Evolutionary conservation across 495 filamentous ascomycete species (phyloP), one percentile per base, ranked within the genome.

Genomic region (Xylaria cubensis): DNA sequence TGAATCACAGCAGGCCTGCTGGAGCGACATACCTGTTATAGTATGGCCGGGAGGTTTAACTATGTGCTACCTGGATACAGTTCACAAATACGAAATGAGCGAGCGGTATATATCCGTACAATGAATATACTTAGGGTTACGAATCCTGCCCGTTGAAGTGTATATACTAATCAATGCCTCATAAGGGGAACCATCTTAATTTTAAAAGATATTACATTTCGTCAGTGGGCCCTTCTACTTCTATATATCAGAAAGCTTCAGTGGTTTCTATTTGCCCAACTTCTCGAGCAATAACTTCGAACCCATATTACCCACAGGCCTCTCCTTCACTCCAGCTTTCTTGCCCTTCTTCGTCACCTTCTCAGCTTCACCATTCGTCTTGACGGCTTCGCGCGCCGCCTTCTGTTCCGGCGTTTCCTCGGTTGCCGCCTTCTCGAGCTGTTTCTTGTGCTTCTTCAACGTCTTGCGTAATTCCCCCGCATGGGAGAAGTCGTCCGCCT

Each of bases 401-500:
- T 82, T 82, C 72, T 81, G 81, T 61, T 80, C 80, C 0, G 74
- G 67, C 1, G 79, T 83, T 58, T 84, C 84, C 21, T 85, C 83
- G 5, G 71, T 81, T 7, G 86, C 85, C 3, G 86, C 86, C 72
- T 84, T 86, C 67, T 85, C 72, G 29, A 88, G 78, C 26, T 73
- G 72, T 71, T 86, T 85, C 77, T 86, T 88, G 32, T 85, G 81
- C 78, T 90, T 88, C 79, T 88, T 89, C 71, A 97, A 82, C 4
- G 82, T 86, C 77, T 90, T 87, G 70, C 91, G 75, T 42, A 97
- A 80, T 67, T 92, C 90, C 19, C 82, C 83, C 79, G 88, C 89
- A 74, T 88, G 84, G 29, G 85, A 83, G 75, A 97, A 98, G 63
- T 92, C 92, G 4, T 91, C 88, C 2, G 92, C 88, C 81, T 98